Percentiles rank a stretch among this genome's conserved stretches.
Conservation (phyloP, 208 protist species). For the Acanthamoeba polyphaga region DNA sequence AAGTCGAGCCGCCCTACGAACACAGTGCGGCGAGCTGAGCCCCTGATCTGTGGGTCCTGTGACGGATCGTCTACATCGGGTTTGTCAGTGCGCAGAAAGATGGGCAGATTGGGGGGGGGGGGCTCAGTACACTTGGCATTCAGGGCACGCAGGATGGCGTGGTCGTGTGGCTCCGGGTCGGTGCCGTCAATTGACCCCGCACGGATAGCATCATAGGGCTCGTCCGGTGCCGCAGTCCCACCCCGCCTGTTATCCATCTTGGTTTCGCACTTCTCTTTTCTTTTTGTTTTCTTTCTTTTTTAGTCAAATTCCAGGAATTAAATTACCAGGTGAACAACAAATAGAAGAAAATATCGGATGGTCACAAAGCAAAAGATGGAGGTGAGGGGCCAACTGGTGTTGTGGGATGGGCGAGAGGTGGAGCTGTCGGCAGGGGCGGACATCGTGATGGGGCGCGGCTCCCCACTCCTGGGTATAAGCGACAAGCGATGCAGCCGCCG, state of each 20-base stretch:
- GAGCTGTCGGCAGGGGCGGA: background rate
- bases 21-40: slow-evolving; percentile 62
- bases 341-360: too few relatives aligned
- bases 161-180: slow-evolving; percentile 79
- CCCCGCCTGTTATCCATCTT: background rate
- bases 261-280: background rate
- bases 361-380: too few relatives aligned
- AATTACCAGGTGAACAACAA: too few relatives aligned
- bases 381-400: background rate
- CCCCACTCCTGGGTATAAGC: background rate
- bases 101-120: background rate
- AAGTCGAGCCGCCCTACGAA: slow-evolving; percentile 76
- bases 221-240: background rate
- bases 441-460: background rate
- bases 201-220: slow-evolving; percentile 74
- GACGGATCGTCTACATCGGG: too few relatives aligned
- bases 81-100: too few relatives aligned
- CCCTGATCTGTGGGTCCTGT: slow-evolving; percentile 60
- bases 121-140: slow-evolving; percentile 70
- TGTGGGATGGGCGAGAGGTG: background rate
- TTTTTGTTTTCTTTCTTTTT: background rate
- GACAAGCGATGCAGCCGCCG: background rate
- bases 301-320: background rate
- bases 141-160: slow-evolving; percentile 74
- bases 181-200: slow-evolving; percentile 83